phyloP scores from a whole-genome alignment of 2,329 filamentous ascomycete genomes.

The Phoma sp. region DNA sequence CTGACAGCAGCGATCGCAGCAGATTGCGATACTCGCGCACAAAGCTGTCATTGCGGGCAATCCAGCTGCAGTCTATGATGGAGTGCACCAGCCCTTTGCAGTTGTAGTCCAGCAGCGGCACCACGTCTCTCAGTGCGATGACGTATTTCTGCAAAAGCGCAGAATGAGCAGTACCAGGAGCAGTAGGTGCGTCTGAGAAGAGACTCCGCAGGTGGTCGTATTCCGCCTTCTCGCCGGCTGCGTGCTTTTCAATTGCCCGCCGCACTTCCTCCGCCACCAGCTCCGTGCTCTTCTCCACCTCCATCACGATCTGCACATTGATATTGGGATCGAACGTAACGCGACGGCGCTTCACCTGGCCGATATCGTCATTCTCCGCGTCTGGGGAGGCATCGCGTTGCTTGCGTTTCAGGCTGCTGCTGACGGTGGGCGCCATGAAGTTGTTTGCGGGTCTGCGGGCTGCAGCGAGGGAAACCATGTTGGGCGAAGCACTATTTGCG shows the following conservation, averaged over 20 bases:
- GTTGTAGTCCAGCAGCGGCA: constrained; percentile 60
- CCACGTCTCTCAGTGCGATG: constrained; percentile 62
- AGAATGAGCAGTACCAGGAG: constrained; percentile 58
- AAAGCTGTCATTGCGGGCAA: constrained; percentile 66
- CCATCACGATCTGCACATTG: constrained; percentile 51
- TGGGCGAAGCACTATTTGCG: constrained; percentile 18
- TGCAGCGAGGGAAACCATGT: constrained; percentile 49
- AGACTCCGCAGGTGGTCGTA: constrained; percentile 64
- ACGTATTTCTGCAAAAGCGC: constrained; percentile 63
- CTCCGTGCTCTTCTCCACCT: constrained; percentile 61
- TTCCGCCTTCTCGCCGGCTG: constrained; percentile 59
- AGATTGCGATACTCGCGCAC: constrained; percentile 63
- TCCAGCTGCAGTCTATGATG: constrained; percentile 65
- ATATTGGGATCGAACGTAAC: constrained; percentile 58
- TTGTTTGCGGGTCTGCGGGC: constrained; percentile 31
- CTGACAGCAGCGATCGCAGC: constrained; percentile 72
- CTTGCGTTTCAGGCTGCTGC: constrained; percentile 47
- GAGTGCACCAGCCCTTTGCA: constrained; percentile 65
- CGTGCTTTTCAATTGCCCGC: constrained; percentile 61
- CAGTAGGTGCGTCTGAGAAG: constrained; percentile 56
- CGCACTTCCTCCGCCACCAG: constrained; percentile 67
- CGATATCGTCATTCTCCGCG: constrained; percentile 39
- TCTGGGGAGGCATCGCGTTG: constrained; percentile 38
- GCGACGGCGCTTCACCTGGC: constrained; percentile 52
- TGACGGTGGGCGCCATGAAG: constrained; percentile 37